A percentile compares a stretch with the other conserved stretches of the same genome.
Conservation (phyloP, 1,284 basidiomycete species). For the Porodaedalea pini region DNA sequence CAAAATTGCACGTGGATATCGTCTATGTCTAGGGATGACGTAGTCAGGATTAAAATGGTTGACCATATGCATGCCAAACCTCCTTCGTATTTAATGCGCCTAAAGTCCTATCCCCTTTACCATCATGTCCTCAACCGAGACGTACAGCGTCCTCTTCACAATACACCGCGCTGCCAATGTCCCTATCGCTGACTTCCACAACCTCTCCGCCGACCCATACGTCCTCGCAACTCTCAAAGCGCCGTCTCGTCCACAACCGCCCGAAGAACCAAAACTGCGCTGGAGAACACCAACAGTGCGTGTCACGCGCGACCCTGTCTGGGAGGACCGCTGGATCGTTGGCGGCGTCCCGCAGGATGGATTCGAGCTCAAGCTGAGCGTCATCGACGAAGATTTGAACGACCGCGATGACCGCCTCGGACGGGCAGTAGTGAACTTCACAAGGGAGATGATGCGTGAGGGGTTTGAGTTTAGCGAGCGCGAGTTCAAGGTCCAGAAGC, state of each 20-base stretch:
- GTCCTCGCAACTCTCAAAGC: conserved; percentile 32
- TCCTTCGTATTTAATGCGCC: conserved; percentile 2
- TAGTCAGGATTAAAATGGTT: not conserved
- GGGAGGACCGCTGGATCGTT: conserved; percentile 41
- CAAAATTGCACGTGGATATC: conserved; percentile 7
- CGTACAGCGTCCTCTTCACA: conserved; percentile 40
- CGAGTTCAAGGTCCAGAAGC: conserved; percentile 34
- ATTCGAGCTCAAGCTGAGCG: conserved; percentile 32
- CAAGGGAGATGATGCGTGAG: conserved; percentile 21
- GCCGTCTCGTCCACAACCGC: conserved; percentile 24
- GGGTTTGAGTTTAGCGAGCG: conserved; percentile 27
- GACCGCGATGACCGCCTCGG: conserved; percentile 45
- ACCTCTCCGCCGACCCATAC: conserved; percentile 40
- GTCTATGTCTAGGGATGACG: conserved; percentile 9
- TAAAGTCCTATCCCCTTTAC: not conserved
- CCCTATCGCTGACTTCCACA: conserved; percentile 38
- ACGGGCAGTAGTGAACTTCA: conserved; percentile 30
- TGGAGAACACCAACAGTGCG: conserved; percentile 41
- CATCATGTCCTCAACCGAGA: conserved; percentile 11
- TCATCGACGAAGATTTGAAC: conserved; percentile 43
- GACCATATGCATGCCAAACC: conserved; percentile 11
- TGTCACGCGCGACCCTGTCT: conserved; percentile 36
- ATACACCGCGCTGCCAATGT: conserved; percentile 40
- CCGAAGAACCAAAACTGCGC: conserved; percentile 31
- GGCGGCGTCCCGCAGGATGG: conserved; percentile 40